Conservation (phyloP, 108 stramenopile genomes). For the Discostella stelligeroides region DNA sequence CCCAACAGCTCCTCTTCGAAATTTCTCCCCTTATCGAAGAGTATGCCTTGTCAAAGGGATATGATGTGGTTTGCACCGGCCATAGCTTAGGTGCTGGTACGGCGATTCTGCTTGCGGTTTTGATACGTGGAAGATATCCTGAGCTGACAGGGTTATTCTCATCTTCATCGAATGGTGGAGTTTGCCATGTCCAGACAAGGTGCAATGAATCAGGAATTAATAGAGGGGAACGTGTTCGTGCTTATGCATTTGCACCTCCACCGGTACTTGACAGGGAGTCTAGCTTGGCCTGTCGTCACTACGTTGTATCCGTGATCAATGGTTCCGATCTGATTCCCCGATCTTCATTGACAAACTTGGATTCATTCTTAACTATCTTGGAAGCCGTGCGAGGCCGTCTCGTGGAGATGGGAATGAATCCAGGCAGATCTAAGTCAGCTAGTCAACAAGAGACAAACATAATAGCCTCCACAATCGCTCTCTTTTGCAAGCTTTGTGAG, state of each 20-base stretch:
- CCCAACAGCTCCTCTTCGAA: constrained; percentile 42
- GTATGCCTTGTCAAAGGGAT: constrained; percentile 43
- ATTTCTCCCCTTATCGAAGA: constrained; percentile 53
- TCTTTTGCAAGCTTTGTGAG: constrained; percentile 54
- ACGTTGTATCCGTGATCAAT: constrained; percentile 65
- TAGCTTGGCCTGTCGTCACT: constrained; percentile 56
- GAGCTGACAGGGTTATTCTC: constrained; percentile 15
- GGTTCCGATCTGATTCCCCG: constrained; percentile 75
- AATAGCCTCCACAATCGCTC: constrained; percentile 42
- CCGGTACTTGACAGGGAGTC: constrained; percentile 70
- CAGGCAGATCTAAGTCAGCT: constrained; percentile 15
- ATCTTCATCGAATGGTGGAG: neutral
- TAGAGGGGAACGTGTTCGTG: constrained; percentile 42
- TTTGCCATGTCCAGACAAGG: neutral
- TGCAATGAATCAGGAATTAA: neutral
- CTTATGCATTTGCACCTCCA: constrained; percentile 75
- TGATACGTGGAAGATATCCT: constrained; percentile 63
- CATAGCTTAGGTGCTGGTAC: constrained; percentile 70
- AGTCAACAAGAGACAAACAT: constrained; percentile 15
- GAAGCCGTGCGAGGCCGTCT: constrained; percentile 49
- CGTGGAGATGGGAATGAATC: constrained; percentile 51
- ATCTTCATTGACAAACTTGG: constrained; percentile 64
- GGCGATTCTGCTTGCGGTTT: constrained; percentile 53
- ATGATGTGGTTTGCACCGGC: constrained; percentile 57
- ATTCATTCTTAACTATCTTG: constrained; percentile 61